Evolutionary conservation across 495 filamentous ascomycete genomes (phyloP).

Genomic region (Neurospora intermedia): DNA sequence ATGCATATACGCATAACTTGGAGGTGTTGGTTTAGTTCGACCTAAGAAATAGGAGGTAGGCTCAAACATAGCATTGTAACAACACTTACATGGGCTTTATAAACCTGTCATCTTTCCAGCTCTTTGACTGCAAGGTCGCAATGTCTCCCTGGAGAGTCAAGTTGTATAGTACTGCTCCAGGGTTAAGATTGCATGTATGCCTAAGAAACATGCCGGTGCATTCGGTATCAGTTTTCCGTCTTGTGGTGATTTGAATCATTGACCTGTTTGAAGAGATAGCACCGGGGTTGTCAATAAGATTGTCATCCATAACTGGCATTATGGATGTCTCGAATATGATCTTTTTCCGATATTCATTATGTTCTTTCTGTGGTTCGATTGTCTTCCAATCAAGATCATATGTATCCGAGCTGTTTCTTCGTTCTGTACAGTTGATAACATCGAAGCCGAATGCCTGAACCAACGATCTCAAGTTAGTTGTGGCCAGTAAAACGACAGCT

Average conservation of each 20-base stretch:
- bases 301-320: too few species aligned
- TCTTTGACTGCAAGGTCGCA: not conserved
- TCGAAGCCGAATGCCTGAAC: not conserved
- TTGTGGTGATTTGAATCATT: not conserved
- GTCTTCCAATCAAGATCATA: not conserved
- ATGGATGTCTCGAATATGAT: not conserved
- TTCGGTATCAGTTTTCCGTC: not conserved
- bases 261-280: too few species aligned
- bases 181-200: not conserved
- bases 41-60: too few species aligned
- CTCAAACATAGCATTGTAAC: too few species aligned
- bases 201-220: not conserved
- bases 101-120: not conserved
- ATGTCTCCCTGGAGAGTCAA: not conserved
- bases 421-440: not conserved
- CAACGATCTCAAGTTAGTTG: not conserved
- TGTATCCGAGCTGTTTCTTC: not conserved
- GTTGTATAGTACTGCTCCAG: not conserved
- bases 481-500: too few species aligned
- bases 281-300: too few species aligned
- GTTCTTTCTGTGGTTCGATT: too few species aligned
- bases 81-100: not conserved
- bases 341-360: too few species aligned
- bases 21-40: too few species aligned
- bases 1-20: too few species aligned